Evolutionary conservation across 495 filamentous ascomycete species (phyloP).

Genomic region (Xylaria intraflava): DNA sequence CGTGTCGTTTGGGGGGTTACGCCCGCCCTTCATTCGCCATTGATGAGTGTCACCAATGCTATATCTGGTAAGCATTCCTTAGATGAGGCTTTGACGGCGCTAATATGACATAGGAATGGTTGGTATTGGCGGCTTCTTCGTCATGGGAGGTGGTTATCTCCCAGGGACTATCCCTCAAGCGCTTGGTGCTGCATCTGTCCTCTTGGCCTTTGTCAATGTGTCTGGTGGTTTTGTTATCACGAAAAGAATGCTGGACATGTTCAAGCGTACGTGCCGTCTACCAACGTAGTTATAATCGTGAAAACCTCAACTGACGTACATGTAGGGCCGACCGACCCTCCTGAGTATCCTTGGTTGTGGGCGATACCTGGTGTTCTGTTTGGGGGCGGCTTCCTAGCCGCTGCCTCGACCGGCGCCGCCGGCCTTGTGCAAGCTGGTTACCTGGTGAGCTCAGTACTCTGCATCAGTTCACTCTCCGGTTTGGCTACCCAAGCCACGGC

Average conservation of each 20-base stretch:
- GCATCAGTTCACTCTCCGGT: conserved; percentile 65
- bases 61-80: conserved; percentile 52
- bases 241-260: conserved; percentile 90
- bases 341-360: conserved; percentile 79
- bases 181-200: conserved; percentile 68
- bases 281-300: neutral
- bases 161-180: conserved; percentile 69
- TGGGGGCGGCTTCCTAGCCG: conserved; percentile 67
- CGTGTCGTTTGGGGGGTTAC: conserved; percentile 73
- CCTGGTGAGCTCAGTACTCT: conserved; percentile 68
- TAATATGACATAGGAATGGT: conserved; percentile 52
- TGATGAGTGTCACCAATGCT: conserved; percentile 84
- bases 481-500: conserved; percentile 72
- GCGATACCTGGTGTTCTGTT: conserved; percentile 67
- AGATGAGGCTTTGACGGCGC: conserved; percentile 2
- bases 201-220: conserved; percentile 76
- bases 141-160: conserved; percentile 67
- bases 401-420: conserved; percentile 68
- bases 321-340: conserved; percentile 63
- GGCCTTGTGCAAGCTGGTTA: conserved; percentile 78
- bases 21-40: conserved; percentile 69
- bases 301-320: conserved; percentile 15
- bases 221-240: conserved; percentile 78
- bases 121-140: conserved; percentile 73
- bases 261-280: conserved; percentile 48